phyloP scores from a whole-genome alignment of 257 asterid species.

The Salvia hispanica region DNA sequence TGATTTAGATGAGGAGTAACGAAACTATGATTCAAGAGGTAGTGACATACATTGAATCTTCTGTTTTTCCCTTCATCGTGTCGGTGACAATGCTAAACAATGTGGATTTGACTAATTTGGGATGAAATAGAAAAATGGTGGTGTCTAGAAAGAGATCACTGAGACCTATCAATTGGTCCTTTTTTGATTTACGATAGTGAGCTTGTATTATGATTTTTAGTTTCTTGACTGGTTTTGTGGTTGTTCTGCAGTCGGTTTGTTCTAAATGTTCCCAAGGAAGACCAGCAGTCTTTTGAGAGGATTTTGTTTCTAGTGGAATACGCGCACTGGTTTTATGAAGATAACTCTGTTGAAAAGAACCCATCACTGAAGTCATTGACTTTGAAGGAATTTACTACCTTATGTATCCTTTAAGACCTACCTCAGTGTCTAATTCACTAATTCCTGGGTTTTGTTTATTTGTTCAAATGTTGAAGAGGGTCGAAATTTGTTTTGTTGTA shows the following conservation, averaged over 20 bases:
- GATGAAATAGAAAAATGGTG: neutral
- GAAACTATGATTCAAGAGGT: neutral
- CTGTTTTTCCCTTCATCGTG: neutral
- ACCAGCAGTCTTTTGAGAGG: constrained; percentile 97
- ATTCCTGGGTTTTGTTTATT: constrained; percentile 14
- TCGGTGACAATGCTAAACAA: neutral
- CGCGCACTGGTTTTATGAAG: constrained; percentile 99
- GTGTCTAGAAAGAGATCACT: neutral
- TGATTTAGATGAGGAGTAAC: neutral
- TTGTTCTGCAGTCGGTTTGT: constrained; percentile 85
- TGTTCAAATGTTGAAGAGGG: constrained; percentile 14
- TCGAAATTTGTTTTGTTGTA: neutral
- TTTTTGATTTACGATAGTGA: neutral
- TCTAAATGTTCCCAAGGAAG: constrained; percentile 98
- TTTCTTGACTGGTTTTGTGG: constrained; percentile 6
- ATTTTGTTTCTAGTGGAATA: constrained; percentile 95
- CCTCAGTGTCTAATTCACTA: neutral
- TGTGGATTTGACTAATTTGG: neutral
- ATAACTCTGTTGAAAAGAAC: constrained; percentile 90
- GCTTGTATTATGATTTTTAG: neutral
- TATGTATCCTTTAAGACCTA: constrained; percentile 67
- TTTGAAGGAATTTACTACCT: constrained; percentile 86
- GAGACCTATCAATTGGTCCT: neutral
- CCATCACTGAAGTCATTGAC: constrained; percentile 95
- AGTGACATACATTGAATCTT: neutral